Evolutionary conservation across 2,329 filamentous ascomycete species (phyloP).

Genomic region (Colletotrichum noveboracense): DNA sequence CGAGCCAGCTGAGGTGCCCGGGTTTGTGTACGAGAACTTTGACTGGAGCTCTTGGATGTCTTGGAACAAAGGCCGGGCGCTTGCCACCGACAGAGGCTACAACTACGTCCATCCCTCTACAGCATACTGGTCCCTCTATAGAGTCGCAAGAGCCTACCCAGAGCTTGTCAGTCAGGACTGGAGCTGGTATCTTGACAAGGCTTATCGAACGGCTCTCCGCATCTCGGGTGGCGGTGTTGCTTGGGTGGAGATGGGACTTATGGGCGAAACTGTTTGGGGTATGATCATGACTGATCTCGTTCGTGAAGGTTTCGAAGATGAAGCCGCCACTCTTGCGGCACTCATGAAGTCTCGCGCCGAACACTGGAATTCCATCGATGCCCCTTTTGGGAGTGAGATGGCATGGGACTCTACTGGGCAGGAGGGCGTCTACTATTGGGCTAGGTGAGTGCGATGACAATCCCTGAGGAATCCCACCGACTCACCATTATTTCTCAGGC

Average conservation of each 20-base stretch:
- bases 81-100: slow-evolving; percentile 56
- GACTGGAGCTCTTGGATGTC: slow-evolving; percentile 44
- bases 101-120: slow-evolving; percentile 63
- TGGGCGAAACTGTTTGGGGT: slow-evolving; percentile 65
- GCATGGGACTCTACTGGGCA: slow-evolving; percentile 68
- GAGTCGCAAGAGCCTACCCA: slow-evolving; percentile 55
- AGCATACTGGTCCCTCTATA: slow-evolving; percentile 63
- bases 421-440: slow-evolving; percentile 66
- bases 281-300: slow-evolving; percentile 56
- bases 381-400: slow-evolving; percentile 66
- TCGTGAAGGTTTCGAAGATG: slow-evolving; percentile 41
- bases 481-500: slow-evolving; percentile 25
- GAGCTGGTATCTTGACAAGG: slow-evolving; percentile 61
- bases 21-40: slow-evolving; percentile 45
- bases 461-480: background rate
- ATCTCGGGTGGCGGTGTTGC: slow-evolving; percentile 39
- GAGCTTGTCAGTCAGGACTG: slow-evolving; percentile 40
- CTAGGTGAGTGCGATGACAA: slow-evolving; percentile 38
- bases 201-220: slow-evolving; percentile 53
- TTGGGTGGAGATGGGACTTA: slow-evolving; percentile 52
- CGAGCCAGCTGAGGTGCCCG: slow-evolving; percentile 47
- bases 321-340: slow-evolving; percentile 38
- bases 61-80: slow-evolving; percentile 43
- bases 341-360: slow-evolving; percentile 54
- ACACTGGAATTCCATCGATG: slow-evolving; percentile 53